phyloP scores from a whole-genome alignment of 208 protist species.

The Trypanosoma cruzi region DNA sequence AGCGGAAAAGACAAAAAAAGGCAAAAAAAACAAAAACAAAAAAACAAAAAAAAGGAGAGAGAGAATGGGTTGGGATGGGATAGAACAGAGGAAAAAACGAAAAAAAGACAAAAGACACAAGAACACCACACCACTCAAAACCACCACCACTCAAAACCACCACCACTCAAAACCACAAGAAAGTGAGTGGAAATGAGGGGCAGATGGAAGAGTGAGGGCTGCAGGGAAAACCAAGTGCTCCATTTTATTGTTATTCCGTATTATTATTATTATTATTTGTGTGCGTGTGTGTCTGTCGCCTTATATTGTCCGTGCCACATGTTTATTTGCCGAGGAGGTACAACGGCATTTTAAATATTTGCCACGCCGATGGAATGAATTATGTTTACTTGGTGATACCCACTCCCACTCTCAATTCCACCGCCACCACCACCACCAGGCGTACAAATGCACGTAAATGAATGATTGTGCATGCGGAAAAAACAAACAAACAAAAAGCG shows the following conservation, averaged over 20 bases:
- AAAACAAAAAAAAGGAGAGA: no score
- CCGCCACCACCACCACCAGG: background rate
- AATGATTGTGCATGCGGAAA: background rate
- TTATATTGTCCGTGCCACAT: background rate
- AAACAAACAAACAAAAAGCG: background rate
- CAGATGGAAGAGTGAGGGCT: no score
- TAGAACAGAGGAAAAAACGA: slow-evolving; percentile 11
- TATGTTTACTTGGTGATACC: no score
- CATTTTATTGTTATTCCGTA: background rate
- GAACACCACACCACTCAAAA: background rate
- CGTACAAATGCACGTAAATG: background rate
- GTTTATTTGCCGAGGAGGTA: background rate
- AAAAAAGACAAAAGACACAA: background rate
- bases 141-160: no score
- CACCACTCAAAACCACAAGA: no score
- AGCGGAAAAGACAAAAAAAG: background rate
- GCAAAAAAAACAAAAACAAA: slow-evolving; percentile 14
- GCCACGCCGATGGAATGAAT: no score
- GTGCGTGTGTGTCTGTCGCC: background rate
- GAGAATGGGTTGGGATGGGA: background rate
- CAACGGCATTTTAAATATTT: no score
- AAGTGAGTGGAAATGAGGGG: background rate
- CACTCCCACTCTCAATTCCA: no score
- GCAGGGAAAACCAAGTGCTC: background rate
- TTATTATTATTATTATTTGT: background rate